Conservation (phyloP, 2,329 filamentous ascomycete genomes). For the Simplicillium aogashimaense region DNA sequence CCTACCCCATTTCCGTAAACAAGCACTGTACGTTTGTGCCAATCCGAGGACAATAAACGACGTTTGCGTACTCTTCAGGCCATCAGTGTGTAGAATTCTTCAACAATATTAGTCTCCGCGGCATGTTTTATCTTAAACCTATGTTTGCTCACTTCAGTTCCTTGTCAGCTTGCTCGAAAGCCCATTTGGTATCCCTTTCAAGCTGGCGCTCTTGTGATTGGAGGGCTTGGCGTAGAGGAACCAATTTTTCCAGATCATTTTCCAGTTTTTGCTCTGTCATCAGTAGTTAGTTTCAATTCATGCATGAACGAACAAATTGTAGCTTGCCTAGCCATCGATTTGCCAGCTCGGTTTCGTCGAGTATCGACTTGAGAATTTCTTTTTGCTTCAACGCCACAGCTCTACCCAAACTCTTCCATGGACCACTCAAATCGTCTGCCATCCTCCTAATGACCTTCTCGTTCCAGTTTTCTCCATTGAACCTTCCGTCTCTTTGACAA, state of each 20-base stretch:
- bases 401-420: conserved; percentile 17
- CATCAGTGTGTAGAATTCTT: conserved; percentile 22
- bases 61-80: conserved; percentile 23
- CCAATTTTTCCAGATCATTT: no score
- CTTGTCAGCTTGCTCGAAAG: no score
- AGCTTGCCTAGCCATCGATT: background rate
- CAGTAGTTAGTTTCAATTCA: no score
- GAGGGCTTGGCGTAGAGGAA: no score
- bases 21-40: conserved; percentile 20
- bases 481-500: conserved; percentile 27
- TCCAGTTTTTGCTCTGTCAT: no score
- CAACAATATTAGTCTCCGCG: background rate
- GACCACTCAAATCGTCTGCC: conserved; percentile 17
- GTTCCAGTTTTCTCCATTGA: conserved; percentile 31
- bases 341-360: conserved; percentile 6
- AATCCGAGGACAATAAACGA: conserved; percentile 26
- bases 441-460: conserved; percentile 28
- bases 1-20: conserved; percentile 22
- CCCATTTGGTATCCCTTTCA: no score
- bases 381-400: background rate
- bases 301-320: no score
- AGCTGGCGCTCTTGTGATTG: no score
- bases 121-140: conserved; percentile 1
- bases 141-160: no score
- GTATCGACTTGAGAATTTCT: no score